Base-by-base conservation (phyloP, 176 grass and related monocot genomes). In the Phyllostachys edulis region DNA sequence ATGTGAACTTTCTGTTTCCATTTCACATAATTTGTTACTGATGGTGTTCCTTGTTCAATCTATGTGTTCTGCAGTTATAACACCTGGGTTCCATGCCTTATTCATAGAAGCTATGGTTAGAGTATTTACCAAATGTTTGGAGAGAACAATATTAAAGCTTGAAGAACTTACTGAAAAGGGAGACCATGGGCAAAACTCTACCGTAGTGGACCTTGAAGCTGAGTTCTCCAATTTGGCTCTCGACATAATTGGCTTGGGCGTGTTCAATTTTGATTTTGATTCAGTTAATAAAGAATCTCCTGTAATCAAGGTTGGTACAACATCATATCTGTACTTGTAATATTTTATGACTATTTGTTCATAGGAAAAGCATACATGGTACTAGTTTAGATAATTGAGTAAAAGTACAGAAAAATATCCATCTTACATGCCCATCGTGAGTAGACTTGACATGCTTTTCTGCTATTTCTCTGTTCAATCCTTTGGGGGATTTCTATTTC, bases 211-310 rank as follows among this genome's bases (percentile, higher is more conserved):
- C 87, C 90, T 98, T 71, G 96, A 98, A 93, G 90, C 91, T 29
- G 96, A 98, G 66, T 98, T 98, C 89, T 98, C 93, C 82, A 98
- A 80, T 91, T 91, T 98, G 85, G 93, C 96, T 76, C 96, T 98
- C 2, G 96, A 98, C 75, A 98, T 98, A 85, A 98, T 98, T 87
- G 96, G 96, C 54, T 79, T 95, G 78, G 96, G 93, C 41, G 91
- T 98, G 26, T 98, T 98, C 91, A 98, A 98, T 85, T 98, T 90
- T 86, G 93, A 98, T 82, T 98, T 98, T 62, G 96, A 87, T 10
- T 98, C 96, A 20, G 93, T 98, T 24, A 98, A 89, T 73, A 93
- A 91, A 81, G 96, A 98, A 90, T 98, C 96, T 83, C 96, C 96
- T 87, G 93, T 98, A 62, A 98, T 98, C 40, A 95, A 98, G 96